Conservation (phyloP, 306 rosid genomes). For the Clitoria ternatea region DNA sequence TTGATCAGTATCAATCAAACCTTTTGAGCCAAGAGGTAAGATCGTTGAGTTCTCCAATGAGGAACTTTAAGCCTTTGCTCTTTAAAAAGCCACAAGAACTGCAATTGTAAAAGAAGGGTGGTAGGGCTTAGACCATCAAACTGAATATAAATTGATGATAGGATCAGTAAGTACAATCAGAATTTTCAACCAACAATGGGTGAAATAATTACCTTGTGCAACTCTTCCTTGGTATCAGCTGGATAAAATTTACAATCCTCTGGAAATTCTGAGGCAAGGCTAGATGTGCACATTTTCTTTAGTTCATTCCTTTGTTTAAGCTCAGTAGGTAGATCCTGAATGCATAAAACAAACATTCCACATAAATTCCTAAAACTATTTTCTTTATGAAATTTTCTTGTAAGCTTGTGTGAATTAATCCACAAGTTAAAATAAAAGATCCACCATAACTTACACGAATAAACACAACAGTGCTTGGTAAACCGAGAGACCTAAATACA, state of each 20-base stretch:
- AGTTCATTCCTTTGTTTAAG: constrained; percentile 62
- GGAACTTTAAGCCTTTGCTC: constrained; percentile 84
- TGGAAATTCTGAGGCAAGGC: constrained; percentile 76
- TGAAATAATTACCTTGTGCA: constrained; percentile 72
- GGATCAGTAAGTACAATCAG: not conserved
- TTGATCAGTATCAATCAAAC: constrained; percentile 39
- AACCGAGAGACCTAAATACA: constrained; percentile 81
- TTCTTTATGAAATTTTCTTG: not conserved
- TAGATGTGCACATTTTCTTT: constrained; percentile 66
- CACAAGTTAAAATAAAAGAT: not conserved
- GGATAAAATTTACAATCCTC: constrained; percentile 85
- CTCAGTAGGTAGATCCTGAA: constrained; percentile 76
- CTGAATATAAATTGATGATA: not conserved
- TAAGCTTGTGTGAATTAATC: not conserved
- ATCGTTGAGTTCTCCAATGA: constrained; percentile 82
- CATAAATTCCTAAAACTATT: constrained; percentile 1
- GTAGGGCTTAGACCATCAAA: not conserved
- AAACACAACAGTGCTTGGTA: constrained; percentile 86
- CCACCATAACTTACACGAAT: constrained; percentile 63
- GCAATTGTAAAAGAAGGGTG: constrained; percentile 27
- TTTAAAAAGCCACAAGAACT: constrained; percentile 93
- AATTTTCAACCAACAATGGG: not conserved
- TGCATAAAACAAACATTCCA: constrained; percentile 7
- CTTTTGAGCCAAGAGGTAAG: constrained; percentile 78
- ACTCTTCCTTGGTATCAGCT: constrained; percentile 83